These are phyloP conservation scores for Hypoxylon sp. DNA, from an alignment of 2,329 filamentous ascomycete genomes.

Conservation along the genomic window DNA sequence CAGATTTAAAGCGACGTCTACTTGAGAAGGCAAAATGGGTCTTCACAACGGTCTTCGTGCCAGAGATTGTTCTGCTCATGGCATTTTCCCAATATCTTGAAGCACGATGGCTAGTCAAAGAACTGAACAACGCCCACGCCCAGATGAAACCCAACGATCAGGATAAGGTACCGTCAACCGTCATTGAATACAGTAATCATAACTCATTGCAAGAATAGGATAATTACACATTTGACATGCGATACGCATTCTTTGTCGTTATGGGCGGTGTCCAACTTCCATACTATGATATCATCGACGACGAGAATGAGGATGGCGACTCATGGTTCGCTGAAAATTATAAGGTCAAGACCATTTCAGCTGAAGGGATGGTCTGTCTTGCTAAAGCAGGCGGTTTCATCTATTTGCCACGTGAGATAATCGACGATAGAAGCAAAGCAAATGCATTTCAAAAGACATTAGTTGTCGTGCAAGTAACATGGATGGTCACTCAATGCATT, in stretches of 20 bases:
- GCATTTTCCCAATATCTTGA: background rate
- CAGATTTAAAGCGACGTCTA: background rate
- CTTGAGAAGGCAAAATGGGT: background rate
- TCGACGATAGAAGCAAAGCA: conserved; percentile 4
- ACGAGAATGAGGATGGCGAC: background rate
- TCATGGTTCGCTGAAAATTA: background rate
- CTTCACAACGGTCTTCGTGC: background rate
- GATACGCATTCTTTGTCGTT: background rate
- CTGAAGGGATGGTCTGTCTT: background rate
- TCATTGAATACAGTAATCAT: background rate
- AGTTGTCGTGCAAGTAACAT: background rate
- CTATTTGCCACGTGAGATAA: background rate
- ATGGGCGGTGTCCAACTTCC: conserved; percentile 2
- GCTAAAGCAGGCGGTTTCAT: background rate
- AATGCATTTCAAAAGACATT: background rate
- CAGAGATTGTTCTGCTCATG: background rate
- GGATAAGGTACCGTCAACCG: background rate
- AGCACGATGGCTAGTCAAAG: background rate
- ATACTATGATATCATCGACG: background rate
- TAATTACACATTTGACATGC: background rate
- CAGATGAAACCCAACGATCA: background rate
- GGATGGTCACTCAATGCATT: conserved; percentile 2
- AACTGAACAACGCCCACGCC: background rate
- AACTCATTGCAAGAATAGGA: background rate
- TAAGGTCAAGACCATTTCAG: background rate